These are phyloP conservation scores for Talaromyces sp. DNA, from an alignment of 2,329 filamentous ascomycete species.

Conservation along the genomic window DNA sequence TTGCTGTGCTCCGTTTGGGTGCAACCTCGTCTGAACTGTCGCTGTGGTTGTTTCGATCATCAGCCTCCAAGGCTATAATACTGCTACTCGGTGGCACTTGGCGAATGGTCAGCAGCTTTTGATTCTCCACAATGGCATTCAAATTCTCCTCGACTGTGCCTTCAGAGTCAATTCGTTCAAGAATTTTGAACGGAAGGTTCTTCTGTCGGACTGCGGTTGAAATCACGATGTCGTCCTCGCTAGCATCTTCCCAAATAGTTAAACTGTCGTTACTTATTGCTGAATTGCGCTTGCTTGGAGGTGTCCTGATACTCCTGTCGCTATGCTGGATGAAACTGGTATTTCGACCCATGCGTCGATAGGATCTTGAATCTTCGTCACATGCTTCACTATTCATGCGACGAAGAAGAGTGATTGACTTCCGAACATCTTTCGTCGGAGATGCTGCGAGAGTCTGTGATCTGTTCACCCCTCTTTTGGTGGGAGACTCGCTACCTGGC, in stretches of 20 bases:
- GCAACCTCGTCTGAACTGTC: constrained; percentile 1
- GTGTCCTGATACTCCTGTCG: constrained; percentile 1
- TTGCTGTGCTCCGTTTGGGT: constrained; percentile 7
- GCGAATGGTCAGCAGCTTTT: constrained; percentile 1
- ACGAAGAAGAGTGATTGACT: constrained; percentile 29
- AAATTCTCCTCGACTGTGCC: constrained; percentile 9
- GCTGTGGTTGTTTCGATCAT: constrained; percentile 3
- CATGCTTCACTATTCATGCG: constrained; percentile 25
- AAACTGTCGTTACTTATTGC: constrained; percentile 24
- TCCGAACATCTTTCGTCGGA: constrained; percentile 25
- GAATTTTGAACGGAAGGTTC: constrained; percentile 13
- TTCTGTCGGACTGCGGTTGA: constrained; percentile 12
- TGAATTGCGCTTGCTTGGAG: constrained; percentile 18
- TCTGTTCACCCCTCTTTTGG: constrained; percentile 21
- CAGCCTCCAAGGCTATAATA: constrained; percentile 10
- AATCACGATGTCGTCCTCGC: constrained; percentile 9
- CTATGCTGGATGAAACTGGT: constrained; percentile 10
- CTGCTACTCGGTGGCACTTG: constrained; percentile 16
- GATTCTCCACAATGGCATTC: not conserved
- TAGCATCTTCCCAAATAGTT: constrained; percentile 41
- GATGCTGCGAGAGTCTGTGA: constrained; percentile 13
- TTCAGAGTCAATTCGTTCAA: constrained; percentile 19
- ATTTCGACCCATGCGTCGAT: constrained; percentile 16
- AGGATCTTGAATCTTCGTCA: constrained; percentile 18
- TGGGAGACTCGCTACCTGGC: constrained; percentile 5